Conservation (phyloP, 352 stramenopile species). For the Phytophthora ramorum region DNA sequence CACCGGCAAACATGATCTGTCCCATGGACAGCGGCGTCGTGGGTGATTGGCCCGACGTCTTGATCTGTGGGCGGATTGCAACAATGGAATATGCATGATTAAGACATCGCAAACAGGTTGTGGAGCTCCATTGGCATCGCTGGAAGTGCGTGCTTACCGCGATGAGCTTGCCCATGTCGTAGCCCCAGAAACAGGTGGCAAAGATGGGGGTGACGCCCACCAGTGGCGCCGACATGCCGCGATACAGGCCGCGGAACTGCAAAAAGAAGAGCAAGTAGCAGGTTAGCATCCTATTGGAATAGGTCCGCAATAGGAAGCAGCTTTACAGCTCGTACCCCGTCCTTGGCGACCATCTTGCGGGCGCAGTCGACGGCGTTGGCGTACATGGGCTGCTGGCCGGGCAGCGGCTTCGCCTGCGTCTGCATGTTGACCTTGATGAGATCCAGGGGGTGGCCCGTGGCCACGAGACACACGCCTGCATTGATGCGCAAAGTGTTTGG, state of each 20-base stretch:
- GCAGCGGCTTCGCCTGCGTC: slow-evolving; percentile 82
- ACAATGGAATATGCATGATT: slow-evolving; percentile 6
- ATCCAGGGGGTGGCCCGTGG: slow-evolving; percentile 95
- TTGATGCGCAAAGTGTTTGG: neutral
- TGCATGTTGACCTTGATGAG: slow-evolving; percentile 97
- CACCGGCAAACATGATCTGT: slow-evolving; percentile 91
- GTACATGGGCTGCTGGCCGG: slow-evolving; percentile 75
- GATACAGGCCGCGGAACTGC: slow-evolving; percentile 90
- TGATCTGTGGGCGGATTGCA: slow-evolving; percentile 50
- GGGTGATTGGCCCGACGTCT: slow-evolving; percentile 61
- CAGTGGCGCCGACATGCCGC: slow-evolving; percentile 95
- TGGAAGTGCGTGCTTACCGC: slow-evolving; percentile 55
- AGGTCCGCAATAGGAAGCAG: neutral
- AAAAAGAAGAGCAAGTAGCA: slow-evolving; percentile 7
- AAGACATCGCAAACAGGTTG: neutral
- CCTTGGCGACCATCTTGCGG: slow-evolving; percentile 92
- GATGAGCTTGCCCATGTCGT: slow-evolving; percentile 96
- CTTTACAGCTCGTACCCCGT: slow-evolving; percentile 77
- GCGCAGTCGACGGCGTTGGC: slow-evolving; percentile 91
- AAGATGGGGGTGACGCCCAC: slow-evolving; percentile 97
- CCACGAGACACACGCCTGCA: slow-evolving; percentile 90
- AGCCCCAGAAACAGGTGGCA: slow-evolving; percentile 97
- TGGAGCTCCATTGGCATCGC: neutral
- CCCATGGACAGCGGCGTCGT: slow-evolving; percentile 73
- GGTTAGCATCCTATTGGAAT: slow-evolving; percentile 2